Conservation (phyloP, 768 basidiomycete genomes). For the Gelatoporia subvermispora region DNA sequence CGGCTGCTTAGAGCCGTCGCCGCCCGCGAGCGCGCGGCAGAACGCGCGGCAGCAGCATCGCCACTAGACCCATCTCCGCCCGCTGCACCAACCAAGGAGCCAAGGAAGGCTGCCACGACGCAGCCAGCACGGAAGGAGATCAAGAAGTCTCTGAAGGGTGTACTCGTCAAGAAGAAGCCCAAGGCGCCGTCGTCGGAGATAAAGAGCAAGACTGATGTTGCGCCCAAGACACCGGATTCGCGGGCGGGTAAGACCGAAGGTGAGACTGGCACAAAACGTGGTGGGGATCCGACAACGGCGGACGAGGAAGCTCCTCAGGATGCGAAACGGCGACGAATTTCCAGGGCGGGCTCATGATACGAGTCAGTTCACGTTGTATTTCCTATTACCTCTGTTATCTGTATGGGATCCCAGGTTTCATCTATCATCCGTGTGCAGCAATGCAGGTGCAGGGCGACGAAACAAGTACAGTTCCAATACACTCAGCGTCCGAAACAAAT, state of each 20-base stretch:
- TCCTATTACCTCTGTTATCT: not conserved
- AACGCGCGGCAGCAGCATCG: constrained; percentile 31
- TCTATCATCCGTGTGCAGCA: constrained; percentile 3
- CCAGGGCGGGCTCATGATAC: constrained; percentile 16
- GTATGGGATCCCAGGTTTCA: not conserved
- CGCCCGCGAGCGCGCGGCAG: constrained; percentile 48
- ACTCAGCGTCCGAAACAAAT: not conserved
- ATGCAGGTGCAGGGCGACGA: not conserved
- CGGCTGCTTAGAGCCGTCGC: constrained; percentile 53
- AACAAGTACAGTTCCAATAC: not conserved
- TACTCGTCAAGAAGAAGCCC: constrained; percentile 72
- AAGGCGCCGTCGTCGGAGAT: constrained; percentile 32
- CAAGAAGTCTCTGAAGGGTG: constrained; percentile 71
- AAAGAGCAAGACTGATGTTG: not conserved
- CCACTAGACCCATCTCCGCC: constrained; percentile 9
- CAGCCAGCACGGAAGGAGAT: constrained; percentile 52
- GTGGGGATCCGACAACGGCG: constrained; percentile 2
- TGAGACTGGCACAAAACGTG: constrained; percentile 17
- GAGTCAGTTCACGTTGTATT: not conserved
- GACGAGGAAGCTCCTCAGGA: constrained; percentile 31
- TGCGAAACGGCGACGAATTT: constrained; percentile 57
- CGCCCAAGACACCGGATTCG: not conserved
- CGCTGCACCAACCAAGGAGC: constrained; percentile 15
- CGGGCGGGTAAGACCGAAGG: too few species aligned
- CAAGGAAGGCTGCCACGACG: constrained; percentile 21